Conservation (phyloP, 2,329 filamentous ascomycete genomes). For the Coniochaeta sp. region DNA sequence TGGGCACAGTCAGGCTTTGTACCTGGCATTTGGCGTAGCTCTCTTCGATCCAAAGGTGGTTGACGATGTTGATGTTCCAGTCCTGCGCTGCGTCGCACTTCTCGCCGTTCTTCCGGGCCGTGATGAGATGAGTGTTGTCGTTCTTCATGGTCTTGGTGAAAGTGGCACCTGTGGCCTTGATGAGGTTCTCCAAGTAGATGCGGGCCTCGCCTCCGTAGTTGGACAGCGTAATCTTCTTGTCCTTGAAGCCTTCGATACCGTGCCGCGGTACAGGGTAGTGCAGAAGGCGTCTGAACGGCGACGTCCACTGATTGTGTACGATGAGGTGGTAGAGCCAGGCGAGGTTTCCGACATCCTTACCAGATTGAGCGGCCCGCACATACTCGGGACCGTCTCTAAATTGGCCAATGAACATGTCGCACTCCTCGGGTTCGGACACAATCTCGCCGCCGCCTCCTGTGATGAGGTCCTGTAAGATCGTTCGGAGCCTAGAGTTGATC, state of each 20-base stretch:
- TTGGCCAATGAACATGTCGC: slow-evolving; percentile 80
- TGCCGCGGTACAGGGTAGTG: slow-evolving; percentile 80
- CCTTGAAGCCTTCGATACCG: slow-evolving; percentile 73
- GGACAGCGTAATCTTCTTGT: slow-evolving; percentile 77
- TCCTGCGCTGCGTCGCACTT: slow-evolving; percentile 89
- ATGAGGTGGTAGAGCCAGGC: slow-evolving; percentile 93
- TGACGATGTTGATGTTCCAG: slow-evolving; percentile 85
- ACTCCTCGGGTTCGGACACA: slow-evolving; percentile 57
- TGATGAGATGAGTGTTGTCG: slow-evolving; percentile 93
- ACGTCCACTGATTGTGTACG: slow-evolving; percentile 81
- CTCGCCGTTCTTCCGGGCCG: slow-evolving; percentile 81
- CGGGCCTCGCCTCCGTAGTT: slow-evolving; percentile 95
- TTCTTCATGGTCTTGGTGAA: slow-evolving; percentile 94
- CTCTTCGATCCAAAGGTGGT: slow-evolving; percentile 96
- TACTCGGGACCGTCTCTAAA: slow-evolving; percentile 81
- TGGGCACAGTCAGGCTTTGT: slow-evolving; percentile 62
- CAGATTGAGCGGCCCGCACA: slow-evolving; percentile 62
- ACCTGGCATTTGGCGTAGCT: slow-evolving; percentile 85
- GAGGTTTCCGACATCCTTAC: slow-evolving; percentile 84
- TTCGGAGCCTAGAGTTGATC: slow-evolving; percentile 58
- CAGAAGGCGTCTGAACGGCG: slow-evolving; percentile 71
- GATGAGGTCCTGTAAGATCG: slow-evolving; percentile 66
- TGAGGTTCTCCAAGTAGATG: slow-evolving; percentile 87
- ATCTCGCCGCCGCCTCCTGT: slow-evolving; percentile 63
- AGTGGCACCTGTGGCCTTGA: slow-evolving; percentile 73